Evolutionary conservation across 1,284 basidiomycete species (phyloP), one percentile per base, ranked within the genome.

Genomic region (Paramarasmius palmivorus): DNA sequence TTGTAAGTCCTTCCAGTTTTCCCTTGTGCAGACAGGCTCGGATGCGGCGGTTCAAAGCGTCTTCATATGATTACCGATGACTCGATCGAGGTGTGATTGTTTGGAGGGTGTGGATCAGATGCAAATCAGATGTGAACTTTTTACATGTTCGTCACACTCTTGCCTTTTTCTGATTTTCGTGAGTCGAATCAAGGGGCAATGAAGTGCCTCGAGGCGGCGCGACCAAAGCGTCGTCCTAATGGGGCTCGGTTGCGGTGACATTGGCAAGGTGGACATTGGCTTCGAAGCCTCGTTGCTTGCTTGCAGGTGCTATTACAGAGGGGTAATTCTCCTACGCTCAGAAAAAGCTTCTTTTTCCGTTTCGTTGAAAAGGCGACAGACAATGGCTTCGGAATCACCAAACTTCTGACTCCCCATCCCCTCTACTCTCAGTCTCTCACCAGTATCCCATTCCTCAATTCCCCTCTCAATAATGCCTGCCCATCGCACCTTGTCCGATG

Each of bases 291-390:
- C 62, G 46, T 62, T 64, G 62, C 50, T 50, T 61, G 66, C 68
- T 71, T 68, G 67, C 70, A 65, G 29, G 74, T 74, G 68, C 67
- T 65, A 55, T 60, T 61, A 70, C 61, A 64, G 67, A 62, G 65
- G 62, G 70, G 57, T 64, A 61, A 47, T 35, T 57, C 45, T 59
- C 53, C 48, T 53, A 45, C 51, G 23, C 7, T 34, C 56, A 50
- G 23, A 12, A 25, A 53, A 46, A 39, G 49, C 54, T 55, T 61
- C 57, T 49, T 57, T 59, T 32, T 32, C 59, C 63, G 54, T 45
- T 54, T 37, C n/a, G 57, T 63, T 73, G 64, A 74, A 75, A 77
- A 68, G 65, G 66, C 61, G 58, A 53, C 35, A 37, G 52, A 56
- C n/a, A 25, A 47, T 38, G 23, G 47, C 17, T 51, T 17, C 40